These are phyloP conservation scores for Micromonas pusilla DNA, from an alignment of 139 green algal genomes.

Conservation along the genomic window DNA sequence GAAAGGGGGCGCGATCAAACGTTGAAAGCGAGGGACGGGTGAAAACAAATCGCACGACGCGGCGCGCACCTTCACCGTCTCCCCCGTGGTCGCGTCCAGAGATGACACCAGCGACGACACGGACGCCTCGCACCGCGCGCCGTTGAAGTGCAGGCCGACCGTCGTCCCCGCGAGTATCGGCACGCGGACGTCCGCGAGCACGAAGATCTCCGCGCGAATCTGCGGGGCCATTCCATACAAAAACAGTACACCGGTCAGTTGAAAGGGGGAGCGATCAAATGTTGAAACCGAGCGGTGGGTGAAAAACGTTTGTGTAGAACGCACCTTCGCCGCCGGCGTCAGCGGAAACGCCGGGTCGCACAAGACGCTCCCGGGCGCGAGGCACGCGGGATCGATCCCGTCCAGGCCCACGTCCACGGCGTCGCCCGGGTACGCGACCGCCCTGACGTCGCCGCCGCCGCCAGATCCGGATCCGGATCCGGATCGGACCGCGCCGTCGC, in stretches of 20 bases:
- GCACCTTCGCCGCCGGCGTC: background rate
- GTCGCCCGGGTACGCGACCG: slow-evolving; percentile 62
- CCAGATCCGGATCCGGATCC: too few relatives aligned
- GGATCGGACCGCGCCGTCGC: too few relatives aligned
- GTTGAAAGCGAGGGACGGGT: too few relatives aligned
- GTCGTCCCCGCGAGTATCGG: background rate
- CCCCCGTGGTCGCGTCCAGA: background rate
- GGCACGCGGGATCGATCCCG: slow-evolving; percentile 39
- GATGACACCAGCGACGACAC: background rate
- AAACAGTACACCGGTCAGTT: too few relatives aligned
- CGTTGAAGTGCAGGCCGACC: background rate
- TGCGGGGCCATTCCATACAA: too few relatives aligned
- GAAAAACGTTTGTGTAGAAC: too few relatives aligned
- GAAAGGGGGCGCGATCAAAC: too few relatives aligned
- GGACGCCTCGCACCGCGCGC: background rate
- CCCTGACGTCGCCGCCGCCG: background rate
- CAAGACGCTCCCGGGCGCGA: background rate
- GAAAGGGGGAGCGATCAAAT: too few relatives aligned
- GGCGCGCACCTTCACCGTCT: background rate
- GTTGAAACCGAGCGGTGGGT: too few relatives aligned
- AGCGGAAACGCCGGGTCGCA: slow-evolving; percentile 9
- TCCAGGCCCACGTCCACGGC: slow-evolving; percentile 59
- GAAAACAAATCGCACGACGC: too few relatives aligned
- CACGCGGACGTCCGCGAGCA: background rate
- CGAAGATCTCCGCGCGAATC: too few relatives aligned